Evolutionary conservation across 805 yeast species (phyloP).

Genomic region (Suhomyces tanzawaensis): DNA sequence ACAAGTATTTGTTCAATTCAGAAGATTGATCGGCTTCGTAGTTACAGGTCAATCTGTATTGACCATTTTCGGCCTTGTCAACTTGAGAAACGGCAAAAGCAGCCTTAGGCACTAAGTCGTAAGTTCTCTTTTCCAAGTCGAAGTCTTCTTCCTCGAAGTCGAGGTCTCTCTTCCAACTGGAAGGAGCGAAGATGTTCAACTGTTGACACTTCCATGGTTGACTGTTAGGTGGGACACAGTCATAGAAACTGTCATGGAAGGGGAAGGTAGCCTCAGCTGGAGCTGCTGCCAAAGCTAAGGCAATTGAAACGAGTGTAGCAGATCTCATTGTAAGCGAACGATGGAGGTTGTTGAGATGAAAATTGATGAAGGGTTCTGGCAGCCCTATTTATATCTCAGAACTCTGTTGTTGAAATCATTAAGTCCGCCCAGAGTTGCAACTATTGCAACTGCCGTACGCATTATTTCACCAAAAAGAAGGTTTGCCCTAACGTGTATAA

Average conservation of each 20-base stretch:
- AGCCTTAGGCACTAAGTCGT: slow-evolving; percentile 19
- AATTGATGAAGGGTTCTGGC: neutral
- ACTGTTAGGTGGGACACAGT: slow-evolving; percentile 6
- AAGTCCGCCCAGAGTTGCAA: no score
- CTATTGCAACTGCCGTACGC: neutral
- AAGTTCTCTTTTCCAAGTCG: slow-evolving; percentile 8
- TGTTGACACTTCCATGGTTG: slow-evolving; percentile 1
- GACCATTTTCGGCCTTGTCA: slow-evolving; percentile 17
- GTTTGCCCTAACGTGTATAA: no score
- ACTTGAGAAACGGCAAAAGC: slow-evolving; percentile 24
- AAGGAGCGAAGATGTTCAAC: slow-evolving; percentile 4
- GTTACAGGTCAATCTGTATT: slow-evolving; percentile 20
- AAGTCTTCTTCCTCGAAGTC: slow-evolving; percentile 8
- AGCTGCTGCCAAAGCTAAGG: slow-evolving; percentile 5
- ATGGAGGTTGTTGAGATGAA: neutral
- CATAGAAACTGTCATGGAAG: slow-evolving; percentile 4
- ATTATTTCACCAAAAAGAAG: neutral
- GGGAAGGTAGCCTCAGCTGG: slow-evolving; percentile 9
- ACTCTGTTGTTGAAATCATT: no score
- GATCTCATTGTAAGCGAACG: slow-evolving; percentile 6
- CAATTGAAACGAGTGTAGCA: slow-evolving; percentile 6
- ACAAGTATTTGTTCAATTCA: slow-evolving; percentile 13
- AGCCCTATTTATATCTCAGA: neutral
- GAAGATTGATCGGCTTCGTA: slow-evolving; percentile 22
- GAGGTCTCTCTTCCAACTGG: slow-evolving; percentile 5